Evolutionary conservation across 305 asterid genomes (phyloP).

Genomic region (Fraxinus albicans): DNA sequence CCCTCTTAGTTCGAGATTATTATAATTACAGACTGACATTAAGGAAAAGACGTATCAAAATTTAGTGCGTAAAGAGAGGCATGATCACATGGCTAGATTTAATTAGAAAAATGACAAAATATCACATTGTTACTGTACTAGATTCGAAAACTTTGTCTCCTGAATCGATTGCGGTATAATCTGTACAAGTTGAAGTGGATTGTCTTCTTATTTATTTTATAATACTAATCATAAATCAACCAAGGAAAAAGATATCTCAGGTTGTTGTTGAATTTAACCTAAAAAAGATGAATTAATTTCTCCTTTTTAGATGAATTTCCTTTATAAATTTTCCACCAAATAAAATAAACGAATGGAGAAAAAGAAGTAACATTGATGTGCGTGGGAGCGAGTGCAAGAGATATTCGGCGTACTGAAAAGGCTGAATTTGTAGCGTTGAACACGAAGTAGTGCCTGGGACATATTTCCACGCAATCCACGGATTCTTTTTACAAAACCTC

Average conservation of each 20-base stretch:
- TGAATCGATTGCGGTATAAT: not conserved
- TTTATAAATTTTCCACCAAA: not conserved
- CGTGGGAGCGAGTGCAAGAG: not conserved
- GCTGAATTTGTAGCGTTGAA: constrained; percentile 3
- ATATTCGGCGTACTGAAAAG: not conserved
- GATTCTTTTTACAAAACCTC: not conserved
- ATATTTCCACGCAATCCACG: not conserved
- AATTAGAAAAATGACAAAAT: not conserved
- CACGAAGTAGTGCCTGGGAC: not conserved
- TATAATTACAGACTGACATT: not conserved
- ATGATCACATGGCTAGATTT: not conserved
- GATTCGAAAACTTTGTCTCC: not conserved
- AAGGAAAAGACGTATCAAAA: not conserved
- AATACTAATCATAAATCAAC: not conserved
- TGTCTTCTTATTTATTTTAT: not conserved
- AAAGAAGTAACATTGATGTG: not conserved
- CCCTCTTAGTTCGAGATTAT: not conserved
- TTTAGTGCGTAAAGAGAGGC: not conserved
- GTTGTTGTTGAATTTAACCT: not conserved
- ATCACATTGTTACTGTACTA: not conserved
- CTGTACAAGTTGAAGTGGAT: not conserved
- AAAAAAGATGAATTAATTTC: not conserved
- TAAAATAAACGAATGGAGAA: not conserved
- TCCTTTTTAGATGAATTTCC: not conserved
- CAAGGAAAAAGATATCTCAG: not conserved